Base-by-base conservation (phyloP, 257 asterid genomes). In the Echium plantagineum region DNA sequence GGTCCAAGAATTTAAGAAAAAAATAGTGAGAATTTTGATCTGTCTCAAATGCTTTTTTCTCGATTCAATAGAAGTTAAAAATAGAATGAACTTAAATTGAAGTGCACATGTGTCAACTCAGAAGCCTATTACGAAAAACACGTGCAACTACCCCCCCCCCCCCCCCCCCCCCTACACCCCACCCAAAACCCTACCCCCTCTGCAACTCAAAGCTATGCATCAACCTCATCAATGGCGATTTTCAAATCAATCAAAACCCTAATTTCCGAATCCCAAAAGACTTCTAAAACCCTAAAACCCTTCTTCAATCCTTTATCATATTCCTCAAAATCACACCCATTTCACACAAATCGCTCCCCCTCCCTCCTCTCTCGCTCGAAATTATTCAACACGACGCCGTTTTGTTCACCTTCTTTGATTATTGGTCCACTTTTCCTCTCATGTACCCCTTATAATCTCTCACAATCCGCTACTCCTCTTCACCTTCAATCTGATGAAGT, bases 391-490 rank as follows among this genome's bases (percentile, higher is more conserved):
- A 3, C 48, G 15, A 38, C 48, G 15, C 48, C 48, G 48, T 38
- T 74, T 47, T 68, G 69, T 55, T 94, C 95, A 5, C 66, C 74
- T 52, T 57, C 64, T 30, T 60, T 63, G 28, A 19, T 57, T 2
- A 60, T 72, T 15, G 87, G 85, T 5, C 94, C 97, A 13, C 79
- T 83, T 6, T 86, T 86, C 75, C 93, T 86, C 12, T 74, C 85
- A 68, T 84, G 78, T 28, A 90, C 94, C n/a, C 97, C 95, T 0
- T 91, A 94, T 85, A 81, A 84, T 71, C 95, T 91, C 64, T 81
- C 90, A 28, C 95, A 93, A 77, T 86, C 85, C 28, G 73, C 95
- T 65, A 93, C 95, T 8, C 96, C 97, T 52, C 77, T 91, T 69
- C 86, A 74, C 65, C 83, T 84, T 58, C 94, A 81, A 64, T 80